Evolutionary conservation across 345 rosid genomes (phyloP), one percentile per base, ranked within the genome.

Genomic region (Pugionium cornutum): DNA sequence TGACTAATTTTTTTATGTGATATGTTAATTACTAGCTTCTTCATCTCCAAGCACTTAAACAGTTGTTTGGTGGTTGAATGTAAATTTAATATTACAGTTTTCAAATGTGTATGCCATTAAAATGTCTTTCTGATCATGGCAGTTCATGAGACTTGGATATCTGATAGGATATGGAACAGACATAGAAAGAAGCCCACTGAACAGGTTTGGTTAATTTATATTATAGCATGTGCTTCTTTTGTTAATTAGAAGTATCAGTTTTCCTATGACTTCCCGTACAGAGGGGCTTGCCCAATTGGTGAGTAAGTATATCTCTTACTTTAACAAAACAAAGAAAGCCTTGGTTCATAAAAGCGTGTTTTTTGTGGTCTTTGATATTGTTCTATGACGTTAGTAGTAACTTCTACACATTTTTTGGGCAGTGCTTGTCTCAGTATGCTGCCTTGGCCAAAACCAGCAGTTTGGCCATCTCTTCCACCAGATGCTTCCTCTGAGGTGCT

Each of bases 371-470:
- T 52, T 49, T 47, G 48, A 60, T 62, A 47, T 53, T 49, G 54
- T 43, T 43, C 58, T 34, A 11, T 37, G 29, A 8, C 57, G 41
- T 47, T 44, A 9, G 57, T 18, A 18, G 18, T 18, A 18, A 18
- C 18, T 18, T 18, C 18, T 44, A 53, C 52, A 44, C 70, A 34
- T 70, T 47, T 72, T 76, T 65, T 76, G 77, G 53, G 77, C 91
- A 90, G 99, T 83, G 99, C 97, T 68, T 88, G 83, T 29, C 95
- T 94, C 54, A 90, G 99, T 79, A 88, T 94, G 97, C 88, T 94
- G 48, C 92, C 97, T 65, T 94, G 99, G 99, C 97, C 99, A 55
- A 94, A 84, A 75, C 97, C 99, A 54, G 77, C 87, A 18, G 80
- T 90, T 74, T 94, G 99, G 97, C 99, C 99, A 57, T 85, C 86